phyloP scores from a whole-genome alignment of 2,329 filamentous ascomycete genomes.

The Hypocreales sp. region DNA sequence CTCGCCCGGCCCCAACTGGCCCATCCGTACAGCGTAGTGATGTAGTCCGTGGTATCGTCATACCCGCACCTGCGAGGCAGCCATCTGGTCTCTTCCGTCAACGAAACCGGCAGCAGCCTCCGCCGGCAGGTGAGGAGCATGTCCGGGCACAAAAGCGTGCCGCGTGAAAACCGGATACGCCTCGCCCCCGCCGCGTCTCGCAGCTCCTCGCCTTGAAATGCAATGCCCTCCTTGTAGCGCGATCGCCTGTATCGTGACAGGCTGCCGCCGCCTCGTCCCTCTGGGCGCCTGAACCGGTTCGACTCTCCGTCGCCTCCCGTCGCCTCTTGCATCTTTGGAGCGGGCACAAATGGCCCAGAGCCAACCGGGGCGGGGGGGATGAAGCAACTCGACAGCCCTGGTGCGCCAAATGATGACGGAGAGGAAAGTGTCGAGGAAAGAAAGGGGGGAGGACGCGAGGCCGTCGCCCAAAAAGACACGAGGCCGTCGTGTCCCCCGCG shows the following conservation, averaged over 20 bases:
- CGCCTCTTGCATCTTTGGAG: too few relatives aligned
- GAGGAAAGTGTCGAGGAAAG: conserved; percentile 4
- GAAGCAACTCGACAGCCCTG: conserved; percentile 12
- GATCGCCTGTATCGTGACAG: conserved; percentile 3
- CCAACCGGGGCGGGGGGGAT: conserved; percentile 14
- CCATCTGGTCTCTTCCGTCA: conserved; percentile 10
- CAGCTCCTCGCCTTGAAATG: conserved; percentile 4
- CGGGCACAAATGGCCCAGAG: conserved; percentile 12
- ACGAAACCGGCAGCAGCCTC: conserved; percentile 11
- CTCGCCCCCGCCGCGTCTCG: conserved; percentile 5
- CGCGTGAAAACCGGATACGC: conserved; percentile 7
- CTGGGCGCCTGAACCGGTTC: conserved; percentile 15
- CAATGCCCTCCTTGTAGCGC: conserved; percentile 3
- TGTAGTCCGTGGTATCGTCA: conserved; percentile 21
- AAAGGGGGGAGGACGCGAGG: conserved; percentile 7
- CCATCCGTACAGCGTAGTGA: conserved; percentile 14
- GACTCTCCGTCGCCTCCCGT: too few relatives aligned
- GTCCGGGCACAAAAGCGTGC: too few relatives aligned
- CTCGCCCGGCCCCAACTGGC: conserved; percentile 2
- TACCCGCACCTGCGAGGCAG: conserved; percentile 8
- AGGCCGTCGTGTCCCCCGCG: conserved; percentile 8
- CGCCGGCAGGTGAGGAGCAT: conserved; percentile 3
- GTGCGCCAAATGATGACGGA: conserved; percentile 7
- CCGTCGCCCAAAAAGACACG: conserved; percentile 3
- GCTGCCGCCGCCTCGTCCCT: conserved; percentile 10